These are phyloP conservation scores for Apostasia ramifera DNA, from an alignment of 106 monocot genomes.

Conservation along the genomic window DNA sequence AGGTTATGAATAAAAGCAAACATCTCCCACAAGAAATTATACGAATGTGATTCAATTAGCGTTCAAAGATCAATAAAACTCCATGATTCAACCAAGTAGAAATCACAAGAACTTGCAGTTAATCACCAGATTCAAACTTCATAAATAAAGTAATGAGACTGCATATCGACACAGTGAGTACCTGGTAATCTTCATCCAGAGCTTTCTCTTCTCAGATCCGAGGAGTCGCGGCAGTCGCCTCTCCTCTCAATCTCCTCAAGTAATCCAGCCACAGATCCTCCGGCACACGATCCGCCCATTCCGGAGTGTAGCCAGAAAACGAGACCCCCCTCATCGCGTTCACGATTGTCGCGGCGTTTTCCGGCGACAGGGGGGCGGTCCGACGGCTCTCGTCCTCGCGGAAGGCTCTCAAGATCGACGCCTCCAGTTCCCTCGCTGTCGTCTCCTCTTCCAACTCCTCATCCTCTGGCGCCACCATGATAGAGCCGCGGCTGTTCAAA, in stretches of 20 bases:
- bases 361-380: constrained; percentile 42
- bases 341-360: constrained; percentile 46
- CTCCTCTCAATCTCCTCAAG: constrained; percentile 44
- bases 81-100: too few species aligned
- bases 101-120: too few species aligned
- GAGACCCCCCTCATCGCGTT: constrained; percentile 59
- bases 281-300: constrained; percentile 38
- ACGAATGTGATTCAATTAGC: too few species aligned
- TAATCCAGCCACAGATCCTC: constrained; percentile 64
- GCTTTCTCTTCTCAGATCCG: constrained; percentile 8
- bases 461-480: constrained; percentile 7
- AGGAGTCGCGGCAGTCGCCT: constrained; percentile 5
- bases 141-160: too few species aligned
- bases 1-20: too few species aligned
- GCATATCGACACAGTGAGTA: too few species aligned
- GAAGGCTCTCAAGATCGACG: constrained; percentile 39
- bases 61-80: too few species aligned
- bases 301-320: constrained; percentile 45
- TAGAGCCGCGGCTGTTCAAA: constrained; percentile 21
- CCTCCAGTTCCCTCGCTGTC: constrained; percentile 41
- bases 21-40: too few species aligned
- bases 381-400: constrained; percentile 57
- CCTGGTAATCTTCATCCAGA: background rate
- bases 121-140: too few species aligned
- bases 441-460: constrained; percentile 30